phyloP scores from a whole-genome alignment of 768 basidiomycete species.

The Amanita rubescens region DNA sequence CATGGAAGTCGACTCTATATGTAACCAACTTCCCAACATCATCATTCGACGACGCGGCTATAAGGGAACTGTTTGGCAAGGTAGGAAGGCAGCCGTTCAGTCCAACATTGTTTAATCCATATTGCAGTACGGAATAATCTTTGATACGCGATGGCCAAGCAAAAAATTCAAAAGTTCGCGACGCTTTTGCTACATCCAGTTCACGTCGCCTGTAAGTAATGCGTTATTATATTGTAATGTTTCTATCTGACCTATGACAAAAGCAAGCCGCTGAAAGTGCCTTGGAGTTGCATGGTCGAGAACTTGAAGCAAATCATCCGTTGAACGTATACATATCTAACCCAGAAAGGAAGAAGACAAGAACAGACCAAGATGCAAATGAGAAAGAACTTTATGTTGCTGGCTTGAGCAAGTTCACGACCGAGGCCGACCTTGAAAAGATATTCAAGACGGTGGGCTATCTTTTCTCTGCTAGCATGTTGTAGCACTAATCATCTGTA shows the following conservation, averaged over 20 bases:
- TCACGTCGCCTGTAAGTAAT: constrained; percentile 67
- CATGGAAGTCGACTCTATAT: constrained; percentile 92
- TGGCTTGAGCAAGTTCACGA: constrained; percentile 73
- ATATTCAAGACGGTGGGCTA: constrained; percentile 67
- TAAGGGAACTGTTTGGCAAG: constrained; percentile 72
- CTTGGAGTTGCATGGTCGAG: constrained; percentile 70
- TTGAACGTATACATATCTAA: constrained; percentile 85
- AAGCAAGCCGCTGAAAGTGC: constrained; percentile 67
- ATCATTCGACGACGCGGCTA: constrained; percentile 63
- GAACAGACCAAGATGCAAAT: constrained; percentile 84
- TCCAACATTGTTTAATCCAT: background rate
- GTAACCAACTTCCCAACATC: constrained; percentile 94
- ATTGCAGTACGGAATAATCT: constrained; percentile 76
- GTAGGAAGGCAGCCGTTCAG: constrained; percentile 31
- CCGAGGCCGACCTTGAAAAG: constrained; percentile 67
- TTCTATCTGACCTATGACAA: background rate
- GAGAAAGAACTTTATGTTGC: constrained; percentile 85
- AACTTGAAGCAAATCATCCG: constrained; percentile 59
- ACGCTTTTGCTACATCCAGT: constrained; percentile 94
- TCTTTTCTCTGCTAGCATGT: background rate
- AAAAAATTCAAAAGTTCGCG: constrained; percentile 90
- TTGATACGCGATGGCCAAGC: constrained; percentile 97
- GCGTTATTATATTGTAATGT: background rate
- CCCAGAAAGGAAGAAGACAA: constrained; percentile 80
- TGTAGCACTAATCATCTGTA: constrained; percentile 21